These are phyloP conservation scores for Amphibolis antarctica DNA, from an alignment of 106 monocot species.

Conservation along the genomic window DNA sequence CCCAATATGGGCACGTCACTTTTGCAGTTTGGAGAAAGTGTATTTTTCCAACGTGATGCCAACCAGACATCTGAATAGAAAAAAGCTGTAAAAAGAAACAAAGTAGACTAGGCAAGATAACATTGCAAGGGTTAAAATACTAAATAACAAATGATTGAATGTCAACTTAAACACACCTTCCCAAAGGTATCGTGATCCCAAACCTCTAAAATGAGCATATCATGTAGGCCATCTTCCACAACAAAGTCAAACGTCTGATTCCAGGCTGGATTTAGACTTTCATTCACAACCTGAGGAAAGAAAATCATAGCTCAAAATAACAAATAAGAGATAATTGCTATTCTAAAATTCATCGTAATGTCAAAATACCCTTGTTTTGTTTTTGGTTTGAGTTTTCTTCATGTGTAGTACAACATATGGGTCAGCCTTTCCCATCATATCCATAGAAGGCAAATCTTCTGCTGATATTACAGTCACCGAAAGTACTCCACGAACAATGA, in stretches of 20 bases:
- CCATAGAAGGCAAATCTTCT: slow-evolving; percentile 83
- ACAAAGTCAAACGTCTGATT: slow-evolving; percentile 97
- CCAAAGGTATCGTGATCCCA: slow-evolving; percentile 88
- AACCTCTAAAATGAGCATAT: slow-evolving; percentile 93
- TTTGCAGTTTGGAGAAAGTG: no score
- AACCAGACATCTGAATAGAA: no score
- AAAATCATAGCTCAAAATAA: background rate
- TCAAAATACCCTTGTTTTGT: slow-evolving; percentile 76
- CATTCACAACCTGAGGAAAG: slow-evolving; percentile 73
- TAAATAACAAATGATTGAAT: background rate
- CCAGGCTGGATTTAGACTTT: slow-evolving; percentile 85
- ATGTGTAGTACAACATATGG: slow-evolving; percentile 74
- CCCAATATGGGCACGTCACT: no score
- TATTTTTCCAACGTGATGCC: no score
- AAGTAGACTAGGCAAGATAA: no score
- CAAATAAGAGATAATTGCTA: background rate
- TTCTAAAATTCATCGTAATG: background rate
- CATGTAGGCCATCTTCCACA: slow-evolving; percentile 97
- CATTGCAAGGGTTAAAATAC: no score
- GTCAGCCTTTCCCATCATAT: slow-evolving; percentile 87
- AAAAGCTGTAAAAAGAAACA: no score
- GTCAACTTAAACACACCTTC: slow-evolving; percentile 36
- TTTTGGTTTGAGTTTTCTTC: slow-evolving; percentile 74
- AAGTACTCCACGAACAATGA: slow-evolving; percentile 90
- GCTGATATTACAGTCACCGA: slow-evolving; percentile 87